Base-by-base conservation (phyloP, 2,329 filamentous ascomycete species). In the Saccharata proteae region DNA sequence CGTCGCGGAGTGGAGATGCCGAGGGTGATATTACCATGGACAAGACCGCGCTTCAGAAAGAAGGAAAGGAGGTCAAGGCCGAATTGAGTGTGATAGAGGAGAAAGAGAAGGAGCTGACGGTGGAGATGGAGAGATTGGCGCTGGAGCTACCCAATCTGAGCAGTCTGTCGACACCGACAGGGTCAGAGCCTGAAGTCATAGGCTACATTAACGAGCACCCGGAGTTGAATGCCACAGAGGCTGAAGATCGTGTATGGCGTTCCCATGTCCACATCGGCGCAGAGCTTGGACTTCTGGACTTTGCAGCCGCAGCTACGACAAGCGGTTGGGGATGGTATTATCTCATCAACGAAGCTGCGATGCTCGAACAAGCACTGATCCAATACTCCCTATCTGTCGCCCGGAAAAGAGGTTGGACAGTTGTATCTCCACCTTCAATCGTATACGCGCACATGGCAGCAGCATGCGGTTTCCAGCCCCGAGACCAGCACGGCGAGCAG, bases 291-390 rank as follows among this genome's bases (percentile, higher is more conserved):
- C 68, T 98, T n/a, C 65, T 98, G 30, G 88, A 98, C 59, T 94
- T 98, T 49, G 66, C 79, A 4, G 77, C 71, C 37, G 84, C 85
- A 4, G 78, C 78, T 2, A 75, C 71, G n/a, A 77, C 83, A 2
- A 82, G 79, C 3, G 90, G 90, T 21, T 98, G 88, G 88, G 90
- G 90, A 2, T 98, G 85, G 83, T 98, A 98, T 61, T 96, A 85
- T 57, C 73, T 98, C 8, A 65, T 83, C n/a, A 83, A 88, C 49
- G 86, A 93, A 48, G 90, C 77, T 6, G 86, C 86, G 0, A 73
- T 90, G 53, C 70, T 98, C n/a, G 90, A 98, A 58, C 88, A 96
- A 51, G 90, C 90, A 0, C 69, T 98, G 3, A 63, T 96, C 9
- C 79, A 88, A 52, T 94, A 92, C 54, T 78, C 90, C 0, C 67